phyloP scores from a whole-genome alignment of 805 yeast species.

The Candida montana region DNA sequence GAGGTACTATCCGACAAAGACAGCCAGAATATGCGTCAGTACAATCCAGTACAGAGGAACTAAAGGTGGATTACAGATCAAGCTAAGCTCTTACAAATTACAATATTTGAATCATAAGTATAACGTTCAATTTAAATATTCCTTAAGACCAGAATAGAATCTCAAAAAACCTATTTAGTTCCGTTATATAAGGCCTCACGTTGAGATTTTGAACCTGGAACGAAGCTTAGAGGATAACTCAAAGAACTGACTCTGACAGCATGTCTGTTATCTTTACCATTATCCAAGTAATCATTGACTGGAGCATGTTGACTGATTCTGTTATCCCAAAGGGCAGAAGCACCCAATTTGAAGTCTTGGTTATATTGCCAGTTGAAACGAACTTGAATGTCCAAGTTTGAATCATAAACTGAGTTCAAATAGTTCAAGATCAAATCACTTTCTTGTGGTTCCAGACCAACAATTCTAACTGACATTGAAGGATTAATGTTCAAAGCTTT shows the following conservation, averaged over 20 bases:
- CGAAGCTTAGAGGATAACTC: slow-evolving; percentile 42
- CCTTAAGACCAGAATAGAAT: too few species aligned
- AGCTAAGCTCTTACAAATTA: too few species aligned
- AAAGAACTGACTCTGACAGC: slow-evolving; percentile 42
- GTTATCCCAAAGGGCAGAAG: slow-evolving; percentile 59
- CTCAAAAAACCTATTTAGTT: too few species aligned
- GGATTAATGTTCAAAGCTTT: slow-evolving; percentile 49
- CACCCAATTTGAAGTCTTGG: slow-evolving; percentile 33
- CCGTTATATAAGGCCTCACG: slow-evolving; percentile 36
- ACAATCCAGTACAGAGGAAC: too few species aligned
- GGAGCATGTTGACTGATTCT: slow-evolving; percentile 49
- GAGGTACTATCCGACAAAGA: too few species aligned
- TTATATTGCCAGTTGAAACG: slow-evolving; percentile 43
- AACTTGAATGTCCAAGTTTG: slow-evolving; percentile 50
- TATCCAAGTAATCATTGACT: slow-evolving; percentile 36
- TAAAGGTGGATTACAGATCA: too few species aligned
- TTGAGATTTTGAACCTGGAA: slow-evolving; percentile 41
- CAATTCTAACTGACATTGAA: slow-evolving; percentile 40
- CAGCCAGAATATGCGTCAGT: too few species aligned
- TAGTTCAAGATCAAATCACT: slow-evolving; percentile 39
- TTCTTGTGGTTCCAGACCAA: slow-evolving; percentile 46
- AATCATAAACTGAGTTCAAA: slow-evolving; percentile 39
- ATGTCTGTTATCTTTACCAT: slow-evolving; percentile 28
- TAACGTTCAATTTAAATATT: too few species aligned
- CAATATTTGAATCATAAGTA: too few species aligned